Base-by-base conservation (phyloP, 2,329 filamentous ascomycete genomes). In the Neophaeococcomyces mojaviensis region DNA sequence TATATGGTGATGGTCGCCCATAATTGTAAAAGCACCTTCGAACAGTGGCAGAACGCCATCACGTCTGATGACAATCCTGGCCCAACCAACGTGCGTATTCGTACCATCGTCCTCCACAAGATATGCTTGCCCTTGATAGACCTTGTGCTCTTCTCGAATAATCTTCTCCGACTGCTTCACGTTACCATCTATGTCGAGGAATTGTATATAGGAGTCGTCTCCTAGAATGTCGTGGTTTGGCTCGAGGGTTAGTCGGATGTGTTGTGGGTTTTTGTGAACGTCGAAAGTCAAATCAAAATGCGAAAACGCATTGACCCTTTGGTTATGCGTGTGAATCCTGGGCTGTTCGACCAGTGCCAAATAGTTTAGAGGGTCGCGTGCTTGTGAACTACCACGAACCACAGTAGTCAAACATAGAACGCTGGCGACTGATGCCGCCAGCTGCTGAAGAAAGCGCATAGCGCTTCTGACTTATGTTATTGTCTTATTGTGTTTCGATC, bases 211-310 rank as follows among this genome's bases (percentile, higher is more conserved):
- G 7, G 89, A 84, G 57, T 84, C 81, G 13, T 88, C 77, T 45
- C 83, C 78, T 37, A 98, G 73, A 48, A 97, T 81, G 66, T 97
- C 87, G 68, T 94, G 80, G 63, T 97, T 97, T 3, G 92, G 92
- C 62, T 92, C 82, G 39, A 98, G 76, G 46, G 78, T 76, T 43
- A 98, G 76, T 54, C 88, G 86, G 58, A 97, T 73, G 55, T 80
- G 77, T 53, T 88, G 77, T 49, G 76, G 69, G 44, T 77, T 73
- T 49, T 78, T 70, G 59, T 85, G 80, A 30, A 95, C 69, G 47
- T 79, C 73, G 63, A 98, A 96, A 24, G 79, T 82, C 51, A 98
- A 70, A 58, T 95, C 86, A 64, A 98, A 98, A 18, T 79, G 71
- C 12, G 88, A 90, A 47, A 85, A 72, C 39, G 88, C 82, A 61